These are phyloP conservation scores for Kockovaella imperatae DNA, from an alignment of 768 basidiomycete genomes.

Conservation along the genomic window DNA sequence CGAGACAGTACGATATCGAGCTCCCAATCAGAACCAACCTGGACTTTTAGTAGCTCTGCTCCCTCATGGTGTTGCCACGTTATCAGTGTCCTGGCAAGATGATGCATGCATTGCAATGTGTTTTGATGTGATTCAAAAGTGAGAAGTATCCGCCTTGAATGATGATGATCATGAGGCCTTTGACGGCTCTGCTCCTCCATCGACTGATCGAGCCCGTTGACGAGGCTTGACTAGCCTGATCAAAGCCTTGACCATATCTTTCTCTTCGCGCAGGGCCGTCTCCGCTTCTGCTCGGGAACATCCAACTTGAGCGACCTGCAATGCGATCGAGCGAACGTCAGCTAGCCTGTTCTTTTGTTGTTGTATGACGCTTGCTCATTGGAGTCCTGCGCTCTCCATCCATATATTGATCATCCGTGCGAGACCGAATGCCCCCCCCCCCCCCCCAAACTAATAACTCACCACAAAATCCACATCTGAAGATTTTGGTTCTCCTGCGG, in stretches of 20 bases:
- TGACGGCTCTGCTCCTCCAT: constrained; percentile 1
- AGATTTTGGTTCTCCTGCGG: constrained; percentile 3
- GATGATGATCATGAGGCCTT: background rate
- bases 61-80: no score
- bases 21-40: no score
- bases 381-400: background rate
- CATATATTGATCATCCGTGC: background rate
- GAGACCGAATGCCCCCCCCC: no score
- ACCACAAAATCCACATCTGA: constrained; percentile 36
- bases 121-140: no score
- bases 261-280: constrained; percentile 18
- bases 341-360: background rate
- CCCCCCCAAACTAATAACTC: constrained; percentile 4
- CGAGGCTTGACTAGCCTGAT: constrained; percentile 30
- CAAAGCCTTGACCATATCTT: constrained; percentile 36
- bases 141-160: background rate
- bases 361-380: background rate
- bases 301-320: constrained; percentile 27
- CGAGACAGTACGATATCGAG: no score
- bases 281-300: constrained; percentile 21
- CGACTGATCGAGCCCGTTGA: constrained; percentile 25
- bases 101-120: no score
- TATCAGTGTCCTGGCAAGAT: no score
- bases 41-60: no score
- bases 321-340: background rate